These are phyloP conservation scores for Claviceps sp. DNA, from an alignment of 2,329 filamentous ascomycete species.

Conservation along the genomic window DNA sequence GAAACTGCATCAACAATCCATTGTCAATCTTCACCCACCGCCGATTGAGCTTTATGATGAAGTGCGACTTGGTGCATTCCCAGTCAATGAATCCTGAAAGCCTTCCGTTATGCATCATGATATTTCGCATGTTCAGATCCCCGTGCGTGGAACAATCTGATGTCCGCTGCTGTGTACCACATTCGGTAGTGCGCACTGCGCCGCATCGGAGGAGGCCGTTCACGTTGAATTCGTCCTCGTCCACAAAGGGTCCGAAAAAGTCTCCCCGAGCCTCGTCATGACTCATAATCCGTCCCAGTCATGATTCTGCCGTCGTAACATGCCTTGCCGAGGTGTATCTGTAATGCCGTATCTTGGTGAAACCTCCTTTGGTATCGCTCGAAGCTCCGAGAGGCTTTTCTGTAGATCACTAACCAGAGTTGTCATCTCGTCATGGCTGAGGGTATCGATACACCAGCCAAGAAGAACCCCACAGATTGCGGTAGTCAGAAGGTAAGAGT, in stretches of 20 bases:
- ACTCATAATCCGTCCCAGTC: background rate
- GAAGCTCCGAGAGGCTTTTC: background rate
- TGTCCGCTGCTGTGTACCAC: conserved; percentile 4
- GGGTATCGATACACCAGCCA: conserved; percentile 2
- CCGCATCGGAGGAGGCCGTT: background rate
- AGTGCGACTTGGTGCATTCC: conserved; percentile 12
- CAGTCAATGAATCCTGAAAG: conserved; percentile 16
- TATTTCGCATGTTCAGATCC: conserved; percentile 16
- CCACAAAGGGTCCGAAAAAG: conserved; percentile 6
- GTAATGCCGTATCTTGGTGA: background rate
- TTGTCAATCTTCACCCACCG: conserved; percentile 2
- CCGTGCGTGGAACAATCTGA: conserved; percentile 26
- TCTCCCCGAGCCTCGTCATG: background rate
- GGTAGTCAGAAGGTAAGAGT: conserved; percentile 2
- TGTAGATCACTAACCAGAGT: conserved; percentile 1
- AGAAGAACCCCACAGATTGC: background rate
- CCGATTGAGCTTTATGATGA: conserved; percentile 6
- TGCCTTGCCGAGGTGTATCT: background rate
- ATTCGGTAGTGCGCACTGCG: background rate
- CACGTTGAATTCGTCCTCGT: conserved; percentile 9
- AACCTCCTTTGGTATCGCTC: conserved; percentile 2
- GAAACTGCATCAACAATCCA: conserved; percentile 1
- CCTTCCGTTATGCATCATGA: conserved; percentile 14
- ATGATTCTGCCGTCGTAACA: conserved; percentile 2
- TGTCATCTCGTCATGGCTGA: conserved; percentile 2